These are phyloP conservation scores for Penicillium cataractarum DNA, from an alignment of 495 filamentous ascomycete genomes.

Conservation along the genomic window DNA sequence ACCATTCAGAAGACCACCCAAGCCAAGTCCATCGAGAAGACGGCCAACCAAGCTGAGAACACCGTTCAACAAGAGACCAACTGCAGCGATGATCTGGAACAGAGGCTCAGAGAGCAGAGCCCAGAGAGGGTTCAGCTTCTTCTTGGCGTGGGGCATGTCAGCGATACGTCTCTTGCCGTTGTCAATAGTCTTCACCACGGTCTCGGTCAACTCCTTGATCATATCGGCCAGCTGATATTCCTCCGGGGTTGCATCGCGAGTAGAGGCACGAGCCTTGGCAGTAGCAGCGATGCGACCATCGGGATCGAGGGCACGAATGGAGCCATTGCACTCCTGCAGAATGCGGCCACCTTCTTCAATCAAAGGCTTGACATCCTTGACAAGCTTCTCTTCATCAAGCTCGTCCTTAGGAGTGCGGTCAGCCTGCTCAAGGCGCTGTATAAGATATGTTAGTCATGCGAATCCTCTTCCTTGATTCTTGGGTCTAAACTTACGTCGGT, in stretches of 20 bases:
- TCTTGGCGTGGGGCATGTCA: conserved; percentile 93
- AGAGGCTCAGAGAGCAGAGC: conserved; percentile 75
- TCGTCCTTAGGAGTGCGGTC: conserved; percentile 86
- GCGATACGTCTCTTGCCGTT: conserved; percentile 82
- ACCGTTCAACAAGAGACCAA: conserved; percentile 80
- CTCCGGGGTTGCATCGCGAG: conserved; percentile 83
- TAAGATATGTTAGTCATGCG: conserved; percentile 25
- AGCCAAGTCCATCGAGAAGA: conserved; percentile 79
- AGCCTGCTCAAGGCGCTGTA: conserved; percentile 74
- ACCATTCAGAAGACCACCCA: conserved; percentile 78
- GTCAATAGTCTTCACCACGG: conserved; percentile 76
- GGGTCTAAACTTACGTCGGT: conserved; percentile 59
- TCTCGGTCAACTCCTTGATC: conserved; percentile 73
- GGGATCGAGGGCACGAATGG: conserved; percentile 88
- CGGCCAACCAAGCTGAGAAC: conserved; percentile 82
- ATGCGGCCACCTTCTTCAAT: conserved; percentile 83
- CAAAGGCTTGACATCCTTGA: conserved; percentile 80
- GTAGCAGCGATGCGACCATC: conserved; percentile 84
- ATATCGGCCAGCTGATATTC: conserved; percentile 83
- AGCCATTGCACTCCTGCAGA: conserved; percentile 84
- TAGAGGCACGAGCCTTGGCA: conserved; percentile 78
- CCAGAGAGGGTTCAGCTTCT: conserved; percentile 87
- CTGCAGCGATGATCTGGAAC: conserved; percentile 89
- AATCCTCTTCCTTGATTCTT: not conserved
- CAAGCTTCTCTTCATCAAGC: conserved; percentile 86